A percentile compares a stretch with the other conserved stretches of the same genome.
Evolutionary conservation across 495 filamentous ascomycete species (phyloP).

Genomic region (Sporormia fimetaria): DNA sequence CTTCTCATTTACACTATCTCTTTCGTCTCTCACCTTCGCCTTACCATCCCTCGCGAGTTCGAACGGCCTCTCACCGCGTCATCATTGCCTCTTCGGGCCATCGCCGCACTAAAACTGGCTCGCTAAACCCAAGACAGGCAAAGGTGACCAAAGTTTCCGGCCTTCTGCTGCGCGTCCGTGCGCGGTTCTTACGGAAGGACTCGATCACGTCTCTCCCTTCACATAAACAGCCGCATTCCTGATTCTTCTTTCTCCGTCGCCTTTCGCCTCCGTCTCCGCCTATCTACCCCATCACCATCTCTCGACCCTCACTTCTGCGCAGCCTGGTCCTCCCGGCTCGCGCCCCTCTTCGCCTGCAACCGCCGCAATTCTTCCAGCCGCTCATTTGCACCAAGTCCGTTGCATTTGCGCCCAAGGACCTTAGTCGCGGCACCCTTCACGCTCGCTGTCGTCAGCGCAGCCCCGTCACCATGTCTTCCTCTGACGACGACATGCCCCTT

Average conservation of each 20-base stretch:
- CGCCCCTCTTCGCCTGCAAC: not conserved
- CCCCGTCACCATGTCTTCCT: conserved; percentile 29
- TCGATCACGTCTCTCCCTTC: conserved; percentile 25
- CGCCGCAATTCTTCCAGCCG: conserved; percentile 7
- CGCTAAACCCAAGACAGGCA: too few species aligned
- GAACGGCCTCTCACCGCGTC: too few species aligned
- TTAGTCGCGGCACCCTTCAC: conserved; percentile 11
- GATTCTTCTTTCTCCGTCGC: conserved; percentile 17
- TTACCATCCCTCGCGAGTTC: too few species aligned
- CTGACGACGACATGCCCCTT: conserved; percentile 33
- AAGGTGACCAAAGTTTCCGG: too few species aligned
- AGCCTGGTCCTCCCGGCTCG: conserved; percentile 30
- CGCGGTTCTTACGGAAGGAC: not conserved
- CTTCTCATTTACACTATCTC: too few species aligned
- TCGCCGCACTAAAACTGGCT: too few species aligned
- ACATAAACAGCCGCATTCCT: conserved; percentile 24
- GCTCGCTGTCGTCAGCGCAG: conserved; percentile 7
- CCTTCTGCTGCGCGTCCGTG: too few species aligned
- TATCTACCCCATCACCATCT: conserved; percentile 9
- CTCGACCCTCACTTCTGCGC: conserved; percentile 36
- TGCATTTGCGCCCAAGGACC: conserved; percentile 9
- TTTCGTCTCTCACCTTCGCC: too few species aligned
- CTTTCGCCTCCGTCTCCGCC: conserved; percentile 10
- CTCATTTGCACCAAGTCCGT: conserved; percentile 9
- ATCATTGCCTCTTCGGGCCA: too few species aligned